Conservation (phyloP, 2,329 filamentous ascomycete genomes). For the Pseudocercospora macadamiae region DNA sequence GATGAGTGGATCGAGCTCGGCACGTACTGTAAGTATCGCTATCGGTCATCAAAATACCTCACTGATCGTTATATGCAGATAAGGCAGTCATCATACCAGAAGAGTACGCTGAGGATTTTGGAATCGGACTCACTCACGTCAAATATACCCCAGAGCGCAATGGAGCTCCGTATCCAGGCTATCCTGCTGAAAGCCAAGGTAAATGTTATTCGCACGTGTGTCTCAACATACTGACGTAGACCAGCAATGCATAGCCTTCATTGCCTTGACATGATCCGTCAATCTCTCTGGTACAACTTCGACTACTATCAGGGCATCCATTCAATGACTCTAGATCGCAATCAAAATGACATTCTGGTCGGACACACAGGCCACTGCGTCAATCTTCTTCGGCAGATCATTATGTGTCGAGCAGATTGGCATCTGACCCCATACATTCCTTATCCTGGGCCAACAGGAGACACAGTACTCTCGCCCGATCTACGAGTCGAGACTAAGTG, state of each 20-base stretch:
- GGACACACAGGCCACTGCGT: not conserved
- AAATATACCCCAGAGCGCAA: not conserved
- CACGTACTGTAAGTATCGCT: not conserved
- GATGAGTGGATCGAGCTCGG: not conserved
- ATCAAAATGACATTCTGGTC: not conserved
- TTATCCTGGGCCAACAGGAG: not conserved
- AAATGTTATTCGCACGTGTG: not conserved
- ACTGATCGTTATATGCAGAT: not conserved
- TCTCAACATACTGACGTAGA: not conserved
- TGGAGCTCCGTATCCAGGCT: not conserved
- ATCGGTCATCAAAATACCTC: not conserved
- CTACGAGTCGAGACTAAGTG: not conserved
- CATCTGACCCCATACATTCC: not conserved
- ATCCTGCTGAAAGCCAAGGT: not conserved
- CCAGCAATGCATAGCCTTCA: not conserved
- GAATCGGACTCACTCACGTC: not conserved
- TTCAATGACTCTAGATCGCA: not conserved
- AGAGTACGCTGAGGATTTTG: not conserved
- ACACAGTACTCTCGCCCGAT: not conserved
- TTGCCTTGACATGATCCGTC: not conserved
- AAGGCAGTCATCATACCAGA: not conserved
- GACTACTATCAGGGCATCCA: not conserved
- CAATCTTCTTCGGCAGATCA: slow-evolving; percentile 3
- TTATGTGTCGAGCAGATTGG: slow-evolving; percentile 9
- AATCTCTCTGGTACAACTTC: not conserved